Conservation (phyloP, 202 grass and related monocot genomes). For the Zoysia matrella region DNA sequence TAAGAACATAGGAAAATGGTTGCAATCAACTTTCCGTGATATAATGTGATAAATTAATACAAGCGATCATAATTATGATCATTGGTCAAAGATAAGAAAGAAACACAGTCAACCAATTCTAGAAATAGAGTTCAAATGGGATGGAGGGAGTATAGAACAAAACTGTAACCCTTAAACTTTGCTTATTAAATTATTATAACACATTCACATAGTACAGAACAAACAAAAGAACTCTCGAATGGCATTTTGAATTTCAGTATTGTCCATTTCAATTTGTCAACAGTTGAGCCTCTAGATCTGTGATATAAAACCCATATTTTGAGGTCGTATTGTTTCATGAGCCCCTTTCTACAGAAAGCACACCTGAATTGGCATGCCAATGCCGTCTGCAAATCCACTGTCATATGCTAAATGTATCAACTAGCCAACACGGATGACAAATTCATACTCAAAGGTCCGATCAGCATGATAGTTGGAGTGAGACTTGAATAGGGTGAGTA, state of each 20-base stretch:
- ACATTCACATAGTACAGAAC: not conserved
- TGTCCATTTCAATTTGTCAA: no score
- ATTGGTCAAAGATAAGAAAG: no score
- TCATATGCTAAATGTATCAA: not conserved
- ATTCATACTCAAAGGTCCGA: not conserved
- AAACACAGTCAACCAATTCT: not conserved
- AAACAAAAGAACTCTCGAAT: not conserved
- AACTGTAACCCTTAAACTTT: not conserved
- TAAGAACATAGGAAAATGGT: conserved; percentile 1
- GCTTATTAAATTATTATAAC: not conserved
- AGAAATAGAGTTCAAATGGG: not conserved
- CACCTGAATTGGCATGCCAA: not conserved
- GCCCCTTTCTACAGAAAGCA: not conserved
- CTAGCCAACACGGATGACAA: not conserved
- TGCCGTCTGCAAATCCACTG: not conserved
- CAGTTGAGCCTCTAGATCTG: not conserved
- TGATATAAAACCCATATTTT: not conserved
- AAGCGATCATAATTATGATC: not conserved
- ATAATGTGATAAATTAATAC: not conserved
- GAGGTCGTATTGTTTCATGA: not conserved
- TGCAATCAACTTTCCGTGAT: conserved; percentile 3
- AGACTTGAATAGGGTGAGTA: no score
- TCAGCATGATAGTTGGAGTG: no score
- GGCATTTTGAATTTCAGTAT: not conserved
- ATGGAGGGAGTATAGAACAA: not conserved